phyloP scores from a whole-genome alignment of 2,329 filamentous ascomycete genomes.

The Peltaster fructicola region DNA sequence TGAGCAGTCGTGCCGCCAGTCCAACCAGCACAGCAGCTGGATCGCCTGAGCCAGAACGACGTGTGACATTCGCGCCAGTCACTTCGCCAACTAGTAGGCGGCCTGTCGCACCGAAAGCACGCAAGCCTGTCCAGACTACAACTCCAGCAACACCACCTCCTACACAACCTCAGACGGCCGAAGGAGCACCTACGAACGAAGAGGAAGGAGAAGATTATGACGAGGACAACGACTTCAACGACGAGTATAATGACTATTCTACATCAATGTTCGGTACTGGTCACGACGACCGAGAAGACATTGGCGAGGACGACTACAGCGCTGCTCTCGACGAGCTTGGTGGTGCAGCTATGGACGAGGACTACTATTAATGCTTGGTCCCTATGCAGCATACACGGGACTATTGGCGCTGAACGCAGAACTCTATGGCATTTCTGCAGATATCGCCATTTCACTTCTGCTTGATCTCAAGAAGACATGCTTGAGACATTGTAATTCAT shows the following conservation, averaged over 20 bases:
- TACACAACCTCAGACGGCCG: conserved; percentile 2
- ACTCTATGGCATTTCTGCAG: no score
- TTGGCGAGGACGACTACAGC: conserved; percentile 10
- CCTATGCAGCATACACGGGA: no score
- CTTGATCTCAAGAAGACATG: no score
- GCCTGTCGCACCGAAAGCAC: conserved; percentile 3
- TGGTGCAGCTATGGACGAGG: conserved; percentile 2
- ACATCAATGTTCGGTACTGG: conserved; percentile 8
- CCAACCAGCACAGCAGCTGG: conserved; percentile 5
- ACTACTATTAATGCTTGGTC: conserved; percentile 1
- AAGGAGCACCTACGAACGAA: conserved; percentile 2
- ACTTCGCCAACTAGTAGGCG: conserved; percentile 3
- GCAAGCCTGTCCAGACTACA: conserved; percentile 4
- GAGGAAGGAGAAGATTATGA: conserved; percentile 6
- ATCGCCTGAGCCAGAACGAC: conserved; percentile 1
- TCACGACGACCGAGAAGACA: conserved; percentile 7
- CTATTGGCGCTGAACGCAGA: no score
- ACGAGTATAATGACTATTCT: conserved; percentile 9
- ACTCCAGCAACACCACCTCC: conserved; percentile 1
- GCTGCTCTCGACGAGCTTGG: conserved; percentile 5
- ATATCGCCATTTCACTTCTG: no score
- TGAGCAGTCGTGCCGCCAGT: conserved; percentile 4
- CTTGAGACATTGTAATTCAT: no score
- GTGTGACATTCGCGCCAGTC: conserved; percentile 3
- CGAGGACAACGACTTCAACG: conserved; percentile 5